phyloP scores from a whole-genome alignment of 1,284 basidiomycete species.

The Gymnopus androsaceus region DNA sequence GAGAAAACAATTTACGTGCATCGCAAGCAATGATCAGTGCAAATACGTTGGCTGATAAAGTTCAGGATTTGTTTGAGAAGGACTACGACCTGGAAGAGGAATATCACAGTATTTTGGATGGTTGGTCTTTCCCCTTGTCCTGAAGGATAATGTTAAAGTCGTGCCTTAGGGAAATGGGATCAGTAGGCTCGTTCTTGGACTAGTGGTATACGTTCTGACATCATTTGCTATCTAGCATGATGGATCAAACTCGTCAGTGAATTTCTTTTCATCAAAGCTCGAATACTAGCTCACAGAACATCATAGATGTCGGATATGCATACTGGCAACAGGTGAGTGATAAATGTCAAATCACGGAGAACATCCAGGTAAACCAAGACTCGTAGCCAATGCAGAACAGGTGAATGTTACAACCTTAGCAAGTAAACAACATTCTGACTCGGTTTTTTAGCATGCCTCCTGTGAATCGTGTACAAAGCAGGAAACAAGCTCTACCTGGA shows the following conservation, averaged over 20 bases:
- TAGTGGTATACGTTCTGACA: background rate
- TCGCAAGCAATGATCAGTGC: conserved; percentile 66
- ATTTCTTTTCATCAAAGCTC: background rate
- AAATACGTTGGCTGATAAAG: conserved; percentile 56
- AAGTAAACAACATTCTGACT: background rate
- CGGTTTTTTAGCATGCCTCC: conserved; percentile 49
- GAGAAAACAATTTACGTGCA: conserved; percentile 61
- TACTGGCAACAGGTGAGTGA: conserved; percentile 19
- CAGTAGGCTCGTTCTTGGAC: conserved; percentile 38
- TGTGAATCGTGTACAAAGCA: conserved; percentile 55
- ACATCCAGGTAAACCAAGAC: too few species aligned
- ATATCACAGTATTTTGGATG: conserved; percentile 60
- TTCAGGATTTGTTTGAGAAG: conserved; percentile 55
- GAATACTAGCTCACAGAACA: background rate
- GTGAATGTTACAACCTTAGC: background rate
- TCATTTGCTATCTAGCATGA: conserved; percentile 47
- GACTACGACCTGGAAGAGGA: conserved; percentile 61
- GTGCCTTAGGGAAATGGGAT: conserved; percentile 54
- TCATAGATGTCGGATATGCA: conserved; percentile 54
- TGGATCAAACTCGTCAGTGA: conserved; percentile 58
- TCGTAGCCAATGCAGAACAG: conserved; percentile 17
- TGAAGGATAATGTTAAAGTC: background rate
- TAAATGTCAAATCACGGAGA: too few species aligned
- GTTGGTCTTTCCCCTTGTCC: conserved; percentile 33
- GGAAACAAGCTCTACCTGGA: conserved; percentile 58